Conservation (phyloP, 768 basidiomycete species). For the Lactarius pseudohatsudake region DNA sequence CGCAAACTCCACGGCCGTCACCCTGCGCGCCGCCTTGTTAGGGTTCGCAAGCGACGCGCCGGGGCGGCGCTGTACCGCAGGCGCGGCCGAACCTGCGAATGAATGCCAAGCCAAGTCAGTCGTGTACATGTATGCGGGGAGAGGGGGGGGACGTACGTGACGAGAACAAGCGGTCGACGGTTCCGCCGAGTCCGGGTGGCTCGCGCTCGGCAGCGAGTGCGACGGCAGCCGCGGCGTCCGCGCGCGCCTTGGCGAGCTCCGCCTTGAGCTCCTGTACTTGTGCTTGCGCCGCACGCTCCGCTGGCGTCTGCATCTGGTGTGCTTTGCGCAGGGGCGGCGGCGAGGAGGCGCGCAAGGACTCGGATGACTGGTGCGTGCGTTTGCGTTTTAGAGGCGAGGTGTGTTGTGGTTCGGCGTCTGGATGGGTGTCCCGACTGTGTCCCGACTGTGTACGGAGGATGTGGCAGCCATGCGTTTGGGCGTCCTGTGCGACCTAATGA, state of each 20-base stretch:
- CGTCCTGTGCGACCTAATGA: slow-evolving; percentile 13
- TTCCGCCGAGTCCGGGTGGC: slow-evolving; percentile 11
- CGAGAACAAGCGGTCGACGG: slow-evolving; percentile 13
- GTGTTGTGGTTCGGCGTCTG: background rate
- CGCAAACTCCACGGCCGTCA: slow-evolving; percentile 21
- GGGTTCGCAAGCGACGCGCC: slow-evolving; percentile 25
- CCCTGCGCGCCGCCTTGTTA: slow-evolving; percentile 22
- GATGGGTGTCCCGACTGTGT: background rate
- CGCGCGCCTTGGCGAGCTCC: slow-evolving; percentile 16
- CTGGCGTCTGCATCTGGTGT: background rate
- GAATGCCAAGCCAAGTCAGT: background rate
- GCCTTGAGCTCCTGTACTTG: slow-evolving; percentile 19
- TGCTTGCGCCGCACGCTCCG: slow-evolving; percentile 6
- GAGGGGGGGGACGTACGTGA: background rate
- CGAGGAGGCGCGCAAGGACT: slow-evolving; percentile 1
- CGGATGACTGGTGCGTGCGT: background rate
- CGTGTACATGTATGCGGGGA: background rate
- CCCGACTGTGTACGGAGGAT: background rate
- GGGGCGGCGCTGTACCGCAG: slow-evolving; percentile 9
- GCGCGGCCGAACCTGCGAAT: slow-evolving; percentile 9
- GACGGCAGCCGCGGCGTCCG: slow-evolving; percentile 9
- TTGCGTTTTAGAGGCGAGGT: slow-evolving; percentile 11
- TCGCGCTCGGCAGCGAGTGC: slow-evolving; percentile 19
- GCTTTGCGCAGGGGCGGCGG: background rate
- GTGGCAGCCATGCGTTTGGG: slow-evolving; percentile 14